Evolutionary conservation across 306 rosid species (phyloP), one percentile per base, ranked within the genome.

Genomic region (Cucurbita maxima): DNA sequence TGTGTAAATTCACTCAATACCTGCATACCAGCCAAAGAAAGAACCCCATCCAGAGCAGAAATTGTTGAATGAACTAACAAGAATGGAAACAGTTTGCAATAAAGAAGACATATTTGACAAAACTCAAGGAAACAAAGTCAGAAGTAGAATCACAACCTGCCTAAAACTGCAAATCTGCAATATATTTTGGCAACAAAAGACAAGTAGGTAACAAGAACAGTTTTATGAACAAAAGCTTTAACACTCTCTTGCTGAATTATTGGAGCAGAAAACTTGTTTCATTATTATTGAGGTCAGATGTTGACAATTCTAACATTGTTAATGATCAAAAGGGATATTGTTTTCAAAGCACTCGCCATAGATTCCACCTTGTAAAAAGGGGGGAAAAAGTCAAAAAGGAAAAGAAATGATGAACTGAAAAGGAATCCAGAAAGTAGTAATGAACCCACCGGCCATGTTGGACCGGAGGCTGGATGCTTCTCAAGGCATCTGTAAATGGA

Each of bases 1-100:
- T 91, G 97, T 19, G 97, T 89, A 84, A 91, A 95, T 59, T 89
- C 99, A 82, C 79, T 86, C 88, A 95, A 82, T 13, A 88, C 96
- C 97, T 95, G 74, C 19, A 76, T 20, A 75, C 14, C 54, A 62
- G 58, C 45, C 68, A 53, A 58, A 43, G 57, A 50, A 77, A 50
- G 18, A 45, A 58, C 37, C 25, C 53, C 64, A 72, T 18, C 44
- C 52, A 53, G 76, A 40, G 63, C 19, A 72, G 52, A 40, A 51
- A 69, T 16, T 30, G 8, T 14, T 72, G 50, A 55, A 72, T 37
- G 12, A 77, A 54, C 64, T 13, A 61, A 34, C 19, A 71, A 53
- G 13, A 69, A 70, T 1, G 58, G 25, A 34, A 14, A 70, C 22
- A 50, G 22, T 30, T 22, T 14, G 58, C 74, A 30, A 58, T 14